Evolutionary conservation across 2,329 filamentous ascomycete species (phyloP).

Genomic region (Apiospora sp.): DNA sequence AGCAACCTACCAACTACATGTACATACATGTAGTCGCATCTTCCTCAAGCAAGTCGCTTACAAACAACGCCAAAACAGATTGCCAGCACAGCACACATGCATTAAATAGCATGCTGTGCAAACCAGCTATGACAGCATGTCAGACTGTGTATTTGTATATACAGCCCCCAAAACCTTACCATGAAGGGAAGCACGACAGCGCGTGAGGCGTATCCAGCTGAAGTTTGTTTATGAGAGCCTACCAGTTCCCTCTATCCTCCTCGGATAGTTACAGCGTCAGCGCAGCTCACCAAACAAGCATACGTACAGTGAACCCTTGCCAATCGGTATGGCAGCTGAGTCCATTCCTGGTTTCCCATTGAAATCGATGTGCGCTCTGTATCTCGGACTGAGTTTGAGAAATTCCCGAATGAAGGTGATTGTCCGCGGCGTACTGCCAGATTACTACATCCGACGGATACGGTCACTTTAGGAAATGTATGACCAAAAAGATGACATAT

Average conservation of each 20-base stretch:
- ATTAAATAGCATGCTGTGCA: not conserved
- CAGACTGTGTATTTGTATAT: not conserved
- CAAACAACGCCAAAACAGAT: not conserved
- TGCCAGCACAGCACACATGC: slow-evolving; percentile 1
- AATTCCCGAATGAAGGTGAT: too few relatives aligned
- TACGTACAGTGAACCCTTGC: not conserved
- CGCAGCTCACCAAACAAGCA: not conserved
- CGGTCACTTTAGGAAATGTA: not conserved
- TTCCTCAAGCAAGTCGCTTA: not conserved
- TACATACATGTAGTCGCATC: not conserved
- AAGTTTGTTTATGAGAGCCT: not conserved
- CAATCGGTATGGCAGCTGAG: too few relatives aligned
- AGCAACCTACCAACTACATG: not conserved
- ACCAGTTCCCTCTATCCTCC: too few relatives aligned
- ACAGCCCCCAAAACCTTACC: not conserved
- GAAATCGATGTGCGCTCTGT: too few relatives aligned
- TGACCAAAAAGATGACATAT: too few relatives aligned
- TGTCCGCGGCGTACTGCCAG: too few relatives aligned
- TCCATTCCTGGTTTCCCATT: too few relatives aligned
- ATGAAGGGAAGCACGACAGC: not conserved
- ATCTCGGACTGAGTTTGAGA: too few relatives aligned
- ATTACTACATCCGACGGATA: too few relatives aligned
- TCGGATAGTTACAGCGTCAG: not conserved
- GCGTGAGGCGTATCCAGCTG: not conserved
- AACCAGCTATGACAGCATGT: not conserved